Evolutionary conservation across 306 rosid genomes (phyloP).

Genomic region (Prosopis cineraria): DNA sequence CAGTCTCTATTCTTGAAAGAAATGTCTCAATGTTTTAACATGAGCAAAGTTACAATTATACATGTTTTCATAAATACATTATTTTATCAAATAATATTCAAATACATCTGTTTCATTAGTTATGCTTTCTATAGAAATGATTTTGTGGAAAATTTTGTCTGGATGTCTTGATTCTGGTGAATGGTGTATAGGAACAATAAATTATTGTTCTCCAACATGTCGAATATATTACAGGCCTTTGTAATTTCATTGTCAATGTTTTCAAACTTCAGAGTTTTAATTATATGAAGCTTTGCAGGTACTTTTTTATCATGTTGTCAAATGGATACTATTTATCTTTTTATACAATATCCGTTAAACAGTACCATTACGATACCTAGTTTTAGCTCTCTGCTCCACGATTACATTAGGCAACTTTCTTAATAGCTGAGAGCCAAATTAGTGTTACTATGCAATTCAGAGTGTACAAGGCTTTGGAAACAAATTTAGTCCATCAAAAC

Average conservation of each 20-base stretch:
- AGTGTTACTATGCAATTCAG: no score
- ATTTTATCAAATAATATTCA: background rate
- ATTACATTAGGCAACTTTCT: background rate
- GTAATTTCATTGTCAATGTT: background rate
- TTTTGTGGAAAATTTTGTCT: background rate
- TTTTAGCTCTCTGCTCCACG: background rate
- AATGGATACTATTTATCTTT: background rate
- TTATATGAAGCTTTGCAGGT: no score
- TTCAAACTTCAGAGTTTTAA: no score
- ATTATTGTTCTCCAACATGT: background rate
- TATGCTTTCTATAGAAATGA: background rate
- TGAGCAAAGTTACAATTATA: background rate
- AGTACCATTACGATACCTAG: background rate
- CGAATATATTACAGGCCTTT: background rate
- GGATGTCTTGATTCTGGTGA: background rate
- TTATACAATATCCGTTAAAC: background rate
- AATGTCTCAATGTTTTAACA: background rate
- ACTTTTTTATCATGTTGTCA: background rate
- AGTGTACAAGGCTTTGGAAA: background rate
- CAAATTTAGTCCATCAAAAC: background rate
- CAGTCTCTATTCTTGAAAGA: background rate
- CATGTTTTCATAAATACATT: background rate
- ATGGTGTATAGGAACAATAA: background rate
- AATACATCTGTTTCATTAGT: background rate
- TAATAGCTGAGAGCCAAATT: no score